phyloP scores from a whole-genome alignment of 768 basidiomycete genomes.

The Suillus subalutaceus region DNA sequence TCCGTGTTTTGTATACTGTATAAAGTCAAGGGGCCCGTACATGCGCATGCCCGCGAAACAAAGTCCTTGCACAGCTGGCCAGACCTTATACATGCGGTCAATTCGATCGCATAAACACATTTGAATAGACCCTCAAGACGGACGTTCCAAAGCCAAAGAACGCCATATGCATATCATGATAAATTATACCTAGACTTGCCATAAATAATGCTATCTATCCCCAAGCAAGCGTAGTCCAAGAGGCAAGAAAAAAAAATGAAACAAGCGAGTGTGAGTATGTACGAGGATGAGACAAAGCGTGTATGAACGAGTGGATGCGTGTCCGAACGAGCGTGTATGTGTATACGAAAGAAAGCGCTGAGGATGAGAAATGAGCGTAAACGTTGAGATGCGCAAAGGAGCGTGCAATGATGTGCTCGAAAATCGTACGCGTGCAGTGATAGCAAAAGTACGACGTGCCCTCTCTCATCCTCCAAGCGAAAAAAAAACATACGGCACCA shows the following conservation, averaged over 20 bases:
- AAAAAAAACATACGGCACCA: neutral
- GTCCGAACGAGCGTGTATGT: neutral
- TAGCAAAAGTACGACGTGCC: neutral
- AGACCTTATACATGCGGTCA: neutral
- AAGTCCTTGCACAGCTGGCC: neutral
- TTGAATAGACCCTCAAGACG: neutral
- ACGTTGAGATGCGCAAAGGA: neutral
- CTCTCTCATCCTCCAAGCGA: constrained; percentile 1
- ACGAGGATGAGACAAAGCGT: neutral
- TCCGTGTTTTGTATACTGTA: neutral
- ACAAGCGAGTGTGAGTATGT: neutral
- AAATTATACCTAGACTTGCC: neutral
- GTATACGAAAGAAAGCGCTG: neutral
- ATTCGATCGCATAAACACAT: neutral
- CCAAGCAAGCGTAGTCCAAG: neutral
- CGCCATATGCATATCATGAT: neutral
- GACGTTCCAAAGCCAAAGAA: neutral
- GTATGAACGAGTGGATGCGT: neutral
- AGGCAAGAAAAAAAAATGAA: neutral
- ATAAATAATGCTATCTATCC: constrained; percentile 1
- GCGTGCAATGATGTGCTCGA: neutral
- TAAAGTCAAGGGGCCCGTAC: neutral
- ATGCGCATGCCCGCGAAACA: neutral
- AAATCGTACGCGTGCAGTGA: neutral
- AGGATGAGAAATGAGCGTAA: neutral